Evolutionary conservation across 1,284 basidiomycete genomes (phyloP), one percentile per base, ranked within the genome.

Genomic region (Ustilago nuda): DNA sequence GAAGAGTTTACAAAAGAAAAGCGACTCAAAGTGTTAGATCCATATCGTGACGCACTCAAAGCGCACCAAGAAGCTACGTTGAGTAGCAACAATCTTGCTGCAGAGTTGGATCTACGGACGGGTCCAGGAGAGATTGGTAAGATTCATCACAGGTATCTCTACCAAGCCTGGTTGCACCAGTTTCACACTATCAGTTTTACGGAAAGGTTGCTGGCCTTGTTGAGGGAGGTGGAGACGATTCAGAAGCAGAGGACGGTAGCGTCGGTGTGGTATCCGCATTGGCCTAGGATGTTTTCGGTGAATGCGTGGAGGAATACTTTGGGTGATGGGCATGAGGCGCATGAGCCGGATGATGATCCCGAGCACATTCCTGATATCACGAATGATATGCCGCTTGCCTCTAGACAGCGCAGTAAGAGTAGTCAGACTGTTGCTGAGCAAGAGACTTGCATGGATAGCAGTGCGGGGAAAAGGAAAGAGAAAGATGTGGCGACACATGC

Each of bases 131-230:
- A 67, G 72, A 63, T 68, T 36, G 64, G 75, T 30, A 65, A 62
- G 27, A 64, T 79, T 8, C 85, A 85, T 35, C 86, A 87, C 63
- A 83, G 87, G 23, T 88, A 87, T 1, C 80, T 88, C 23, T 89
- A 87, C 89, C 91, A 76, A 89, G 91, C 51, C 88, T 93, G 88
- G 88, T 89, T 92, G 27, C 94, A 93, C 81, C 92, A 93, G 76
- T 92, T 91, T 51, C 69, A 81, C 48, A 67, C 73, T 1, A 67
- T 78, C 56, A 55, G 48, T 50, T 80, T 80, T 37, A 67, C 73
- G 7, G 66, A 74, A 35, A 50, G 72, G 7, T 55, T 79, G 61
- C 51, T 82, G 30, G 56, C 48, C 12, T 89, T 92, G 78, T 78
- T 92, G 39, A 89, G 90, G 66, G 88, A 89, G 45, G 88, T 92